These are phyloP conservation scores for Suhomyces bribrorum DNA, from an alignment of 1,139 yeast genomes.

Conservation along the genomic window DNA sequence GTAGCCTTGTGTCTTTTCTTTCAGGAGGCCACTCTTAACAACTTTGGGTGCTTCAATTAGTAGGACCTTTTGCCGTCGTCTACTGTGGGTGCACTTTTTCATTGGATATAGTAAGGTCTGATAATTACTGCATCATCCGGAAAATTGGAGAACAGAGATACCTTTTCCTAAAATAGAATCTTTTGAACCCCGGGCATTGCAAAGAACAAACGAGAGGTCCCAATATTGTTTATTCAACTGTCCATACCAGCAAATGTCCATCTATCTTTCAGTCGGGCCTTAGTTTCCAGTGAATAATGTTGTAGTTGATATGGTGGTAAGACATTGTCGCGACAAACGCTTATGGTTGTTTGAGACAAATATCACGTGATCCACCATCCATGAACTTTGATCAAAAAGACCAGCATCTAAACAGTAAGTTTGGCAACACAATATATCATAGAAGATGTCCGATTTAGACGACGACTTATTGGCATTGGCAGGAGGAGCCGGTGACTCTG, in stretches of 20 bases:
- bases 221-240: no score
- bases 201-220: no score
- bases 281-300: no score
- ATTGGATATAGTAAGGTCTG: slow-evolving; percentile 13
- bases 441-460: slow-evolving; percentile 61
- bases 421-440: background rate
- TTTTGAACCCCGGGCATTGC: no score
- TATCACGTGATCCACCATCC: background rate
- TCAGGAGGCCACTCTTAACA: background rate
- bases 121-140: slow-evolving; percentile 8
- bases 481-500: slow-evolving; percentile 56
- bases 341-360: background rate
- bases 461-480: slow-evolving; percentile 92
- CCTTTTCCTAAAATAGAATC: background rate
- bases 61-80: slow-evolving; percentile 3
- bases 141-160: slow-evolving; percentile 10
- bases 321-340: background rate
- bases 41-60: background rate
- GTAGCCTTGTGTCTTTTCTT: background rate
- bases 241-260: no score
- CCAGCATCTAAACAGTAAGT: slow-evolving; percentile 1
- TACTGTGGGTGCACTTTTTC: slow-evolving; percentile 10
- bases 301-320: no score
- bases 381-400: slow-evolving; percentile 5
- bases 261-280: no score